Evolutionary conservation across 2,329 filamentous ascomycete species (phyloP), one percentile per base, ranked within the genome.

Genomic region (Stagonosporopsis cucurbitacearum): DNA sequence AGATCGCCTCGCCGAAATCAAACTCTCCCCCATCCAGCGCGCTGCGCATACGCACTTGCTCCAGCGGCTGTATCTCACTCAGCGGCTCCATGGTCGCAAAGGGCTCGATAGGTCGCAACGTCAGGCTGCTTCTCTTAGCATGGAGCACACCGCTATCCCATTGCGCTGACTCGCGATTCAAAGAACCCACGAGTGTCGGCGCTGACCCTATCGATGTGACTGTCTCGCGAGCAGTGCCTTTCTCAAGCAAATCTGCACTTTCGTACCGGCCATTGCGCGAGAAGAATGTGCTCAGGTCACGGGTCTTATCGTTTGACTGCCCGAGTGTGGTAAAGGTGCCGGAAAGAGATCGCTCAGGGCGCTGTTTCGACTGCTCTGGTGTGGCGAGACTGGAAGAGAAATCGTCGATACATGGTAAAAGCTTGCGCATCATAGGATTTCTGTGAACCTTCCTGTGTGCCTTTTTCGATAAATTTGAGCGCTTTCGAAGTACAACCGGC

Each of bases 361-460:
- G 47, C 25, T 56, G 53, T 23, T 48, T 50, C 2, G 47, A 51
- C 17, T n/a, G 37, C 37, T 56, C 53, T 11, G 53, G 53, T 6
- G 65, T 62, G 26, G 68, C 71, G 25, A 75, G 68, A 30, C 70
- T 73, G 23, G 70, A 71, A 8, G 70, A 70, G 54, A 74, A 73
- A 46, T 74, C 72, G 37, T 70, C 63, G 36, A 74, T 70, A 46
- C 72, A 74, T n/a, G 73, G 72, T 25, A 75, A 51, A 20, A 75
- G 61, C 60, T 70, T 73, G 55, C 66, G 64, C 39, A 68, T 63
- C 45, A 75, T 50, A 19, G 67, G 58, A 36, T 64, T 66, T 32
- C 57, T 62, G 15, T 59, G 58, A 6, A 46, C 46, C 19, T 60
- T 62, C 39, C 63, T 62, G 25, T 61, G 58, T 23, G 66, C 70